phyloP scores from a whole-genome alignment of 495 filamentous ascomycete genomes.

The Cercophora scortea region DNA sequence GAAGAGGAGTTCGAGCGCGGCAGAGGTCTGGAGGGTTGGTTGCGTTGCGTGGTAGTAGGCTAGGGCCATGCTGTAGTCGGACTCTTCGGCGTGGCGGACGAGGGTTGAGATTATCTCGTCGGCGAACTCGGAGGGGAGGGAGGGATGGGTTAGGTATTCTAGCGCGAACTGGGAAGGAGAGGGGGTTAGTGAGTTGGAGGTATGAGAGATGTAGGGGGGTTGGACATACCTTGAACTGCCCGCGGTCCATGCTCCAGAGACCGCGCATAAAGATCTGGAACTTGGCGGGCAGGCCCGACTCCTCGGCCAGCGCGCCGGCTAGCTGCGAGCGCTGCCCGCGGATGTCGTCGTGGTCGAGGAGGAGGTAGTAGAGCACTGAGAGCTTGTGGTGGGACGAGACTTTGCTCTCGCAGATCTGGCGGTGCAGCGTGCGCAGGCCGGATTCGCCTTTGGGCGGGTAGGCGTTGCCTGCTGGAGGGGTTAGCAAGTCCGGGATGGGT shows the following conservation, averaged over 20 bases:
- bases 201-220: no score
- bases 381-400: constrained; percentile 65
- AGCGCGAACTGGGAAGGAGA: constrained; percentile 47
- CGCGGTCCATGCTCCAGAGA: constrained; percentile 69
- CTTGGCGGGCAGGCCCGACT: constrained; percentile 44
- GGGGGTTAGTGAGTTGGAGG: neutral
- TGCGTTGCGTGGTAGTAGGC: constrained; percentile 70
- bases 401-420: constrained; percentile 49
- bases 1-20: constrained; percentile 56
- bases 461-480: constrained; percentile 36
- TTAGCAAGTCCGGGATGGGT: neutral
- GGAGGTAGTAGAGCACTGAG: constrained; percentile 71
- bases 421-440: constrained; percentile 56
- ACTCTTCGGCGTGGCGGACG: constrained; percentile 49
- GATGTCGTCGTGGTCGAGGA: constrained; percentile 60
- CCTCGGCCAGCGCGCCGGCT: constrained; percentile 47
- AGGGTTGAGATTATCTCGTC: constrained; percentile 70
- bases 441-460: constrained; percentile 64
- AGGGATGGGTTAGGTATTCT: constrained; percentile 65
- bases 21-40: constrained; percentile 52
- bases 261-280: constrained; percentile 73
- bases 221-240: constrained; percentile 50
- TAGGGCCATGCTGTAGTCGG: constrained; percentile 58
- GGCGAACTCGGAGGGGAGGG: constrained; percentile 68
- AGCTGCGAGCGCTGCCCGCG: constrained; percentile 35